Percentiles rank a stretch among this genome's conserved stretches.
Conservation (phyloP, 768 basidiomycete species). For the Boletus rufocinnamomeus region DNA sequence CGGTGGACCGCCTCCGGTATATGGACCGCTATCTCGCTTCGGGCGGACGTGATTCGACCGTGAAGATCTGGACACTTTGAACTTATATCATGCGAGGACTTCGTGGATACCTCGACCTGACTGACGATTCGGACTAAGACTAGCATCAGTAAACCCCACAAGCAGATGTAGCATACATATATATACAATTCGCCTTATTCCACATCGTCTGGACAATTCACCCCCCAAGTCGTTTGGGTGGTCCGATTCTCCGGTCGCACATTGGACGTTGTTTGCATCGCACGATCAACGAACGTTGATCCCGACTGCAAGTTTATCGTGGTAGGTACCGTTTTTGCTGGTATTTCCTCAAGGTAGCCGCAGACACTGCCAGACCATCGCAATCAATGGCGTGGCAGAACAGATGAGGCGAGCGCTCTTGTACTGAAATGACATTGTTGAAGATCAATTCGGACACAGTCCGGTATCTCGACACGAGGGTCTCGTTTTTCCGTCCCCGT, state of each 20-base stretch:
- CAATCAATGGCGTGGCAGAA: too few species aligned
- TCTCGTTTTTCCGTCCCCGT: neutral
- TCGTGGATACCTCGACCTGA: constrained; percentile 18
- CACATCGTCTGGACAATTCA: neutral
- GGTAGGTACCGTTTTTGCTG: too few species aligned
- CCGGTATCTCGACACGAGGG: neutral
- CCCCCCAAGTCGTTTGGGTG: neutral
- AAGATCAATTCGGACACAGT: too few species aligned
- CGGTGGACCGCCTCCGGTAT: constrained; percentile 86
- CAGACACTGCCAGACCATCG: too few species aligned
- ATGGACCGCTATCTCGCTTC: constrained; percentile 95
- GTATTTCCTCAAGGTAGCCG: too few species aligned
- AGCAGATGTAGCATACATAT: constrained; percentile 32
- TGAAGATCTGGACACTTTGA: constrained; percentile 95
- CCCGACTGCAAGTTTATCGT: too few species aligned
- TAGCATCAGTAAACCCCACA: constrained; percentile 23
- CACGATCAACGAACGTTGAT: too few species aligned
- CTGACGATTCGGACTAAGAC: constrained; percentile 18
- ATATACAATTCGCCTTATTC: constrained; percentile 15
- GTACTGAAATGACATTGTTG: too few species aligned
- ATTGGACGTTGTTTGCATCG: too few species aligned
- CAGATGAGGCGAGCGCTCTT: too few species aligned
- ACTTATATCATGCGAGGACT: constrained; percentile 3
- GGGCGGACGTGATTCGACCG: constrained; percentile 80
- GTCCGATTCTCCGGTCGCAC: too few species aligned